A percentile compares a stretch with the other conserved stretches of the same genome.
Conservation (phyloP, 257 asterid species). For the Voacanga thouarsii region DNA sequence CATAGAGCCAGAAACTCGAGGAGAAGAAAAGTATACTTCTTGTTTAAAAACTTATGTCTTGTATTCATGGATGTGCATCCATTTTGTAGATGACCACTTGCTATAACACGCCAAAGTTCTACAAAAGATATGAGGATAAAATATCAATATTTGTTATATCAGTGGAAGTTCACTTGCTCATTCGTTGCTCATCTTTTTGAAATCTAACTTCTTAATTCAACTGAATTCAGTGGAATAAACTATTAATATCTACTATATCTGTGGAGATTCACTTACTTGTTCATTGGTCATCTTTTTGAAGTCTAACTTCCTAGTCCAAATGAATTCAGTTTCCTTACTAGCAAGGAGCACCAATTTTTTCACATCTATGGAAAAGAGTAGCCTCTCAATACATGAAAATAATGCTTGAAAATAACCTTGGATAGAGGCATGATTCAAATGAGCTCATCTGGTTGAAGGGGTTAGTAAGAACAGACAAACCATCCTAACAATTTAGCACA, state of each 20-base stretch:
- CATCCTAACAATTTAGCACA: neutral
- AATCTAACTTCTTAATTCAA: too few relatives aligned
- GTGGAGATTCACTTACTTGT: slow-evolving; percentile 51
- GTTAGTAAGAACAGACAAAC: neutral
- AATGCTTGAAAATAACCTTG: slow-evolving; percentile 92
- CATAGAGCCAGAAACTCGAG: too few relatives aligned
- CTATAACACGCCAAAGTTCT: neutral
- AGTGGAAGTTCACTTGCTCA: too few relatives aligned
- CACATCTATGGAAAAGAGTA: slow-evolving; percentile 73
- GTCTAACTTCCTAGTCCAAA: slow-evolving; percentile 92
- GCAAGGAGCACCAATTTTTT: slow-evolving; percentile 87
- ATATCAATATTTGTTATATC: too few relatives aligned
- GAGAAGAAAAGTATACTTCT: too few relatives aligned
- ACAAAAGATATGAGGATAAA: neutral
- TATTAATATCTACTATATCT: neutral
- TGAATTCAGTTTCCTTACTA: slow-evolving; percentile 94
- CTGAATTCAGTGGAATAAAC: too few relatives aligned
- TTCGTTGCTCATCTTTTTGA: too few relatives aligned
- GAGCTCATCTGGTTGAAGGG: neutral
- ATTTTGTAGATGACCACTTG: too few relatives aligned
- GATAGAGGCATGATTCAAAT: slow-evolving; percentile 11
- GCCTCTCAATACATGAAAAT: slow-evolving; percentile 75
- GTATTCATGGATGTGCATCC: too few relatives aligned
- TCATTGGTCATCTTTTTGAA: slow-evolving; percentile 75
- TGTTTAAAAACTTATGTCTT: too few relatives aligned